Conservation (phyloP, 148 eudicot genomes). For the Talinum fruticosum region DNA sequence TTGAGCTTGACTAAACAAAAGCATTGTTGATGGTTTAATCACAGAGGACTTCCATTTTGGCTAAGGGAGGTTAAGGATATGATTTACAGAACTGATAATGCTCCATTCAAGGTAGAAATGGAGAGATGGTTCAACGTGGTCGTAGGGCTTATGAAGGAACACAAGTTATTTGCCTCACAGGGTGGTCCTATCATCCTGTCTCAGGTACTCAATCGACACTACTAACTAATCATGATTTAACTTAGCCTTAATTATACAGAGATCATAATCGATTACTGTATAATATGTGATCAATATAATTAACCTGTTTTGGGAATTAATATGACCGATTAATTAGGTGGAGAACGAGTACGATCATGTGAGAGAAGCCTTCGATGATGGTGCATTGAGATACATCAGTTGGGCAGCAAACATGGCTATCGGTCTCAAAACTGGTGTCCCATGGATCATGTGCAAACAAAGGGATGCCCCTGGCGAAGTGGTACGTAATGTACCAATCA, state of each 20-base stretch:
- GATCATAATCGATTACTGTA: too few species aligned
- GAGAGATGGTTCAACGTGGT: constrained; percentile 43
- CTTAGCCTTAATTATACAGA: too few species aligned
- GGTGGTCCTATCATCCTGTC: constrained; percentile 89
- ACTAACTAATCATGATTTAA: background rate
- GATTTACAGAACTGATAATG: constrained; percentile 63
- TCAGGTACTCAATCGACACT: constrained; percentile 39
- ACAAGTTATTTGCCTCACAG: constrained; percentile 70
- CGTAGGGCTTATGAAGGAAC: constrained; percentile 48
- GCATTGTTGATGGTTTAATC: background rate
- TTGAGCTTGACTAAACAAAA: background rate
- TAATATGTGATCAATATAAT: too few species aligned
- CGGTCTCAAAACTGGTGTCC: constrained; percentile 50
- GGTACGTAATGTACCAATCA: constrained; percentile 30
- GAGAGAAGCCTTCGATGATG: constrained; percentile 44
- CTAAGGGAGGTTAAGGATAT: constrained; percentile 54
- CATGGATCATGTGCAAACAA: constrained; percentile 97
- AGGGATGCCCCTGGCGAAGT: constrained; percentile 63
- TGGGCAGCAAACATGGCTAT: constrained; percentile 85
- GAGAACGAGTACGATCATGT: constrained; percentile 85
- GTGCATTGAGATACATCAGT: constrained; percentile 47
- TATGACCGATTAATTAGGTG: constrained; percentile 29
- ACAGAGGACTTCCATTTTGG: constrained; percentile 90
- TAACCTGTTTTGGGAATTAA: background rate
- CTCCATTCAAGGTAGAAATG: constrained; percentile 68